These are phyloP conservation scores for Cairneyella variabilis DNA, from an alignment of 495 filamentous ascomycete genomes.

Conservation along the genomic window DNA sequence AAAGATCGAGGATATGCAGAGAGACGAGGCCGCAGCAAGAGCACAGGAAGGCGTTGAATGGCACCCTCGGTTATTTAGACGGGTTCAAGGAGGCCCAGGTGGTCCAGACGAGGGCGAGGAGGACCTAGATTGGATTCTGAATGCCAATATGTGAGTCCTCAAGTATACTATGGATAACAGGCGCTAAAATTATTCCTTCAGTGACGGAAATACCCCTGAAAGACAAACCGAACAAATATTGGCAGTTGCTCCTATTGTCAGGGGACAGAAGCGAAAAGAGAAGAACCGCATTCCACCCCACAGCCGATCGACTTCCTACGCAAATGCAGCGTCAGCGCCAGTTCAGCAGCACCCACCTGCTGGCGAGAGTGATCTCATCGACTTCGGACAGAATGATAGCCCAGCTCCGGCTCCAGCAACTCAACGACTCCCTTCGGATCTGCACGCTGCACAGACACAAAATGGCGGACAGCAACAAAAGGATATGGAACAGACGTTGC, in stretches of 20 bases:
- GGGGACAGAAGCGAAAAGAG: conserved; percentile 55
- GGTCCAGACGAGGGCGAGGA: conserved; percentile 78
- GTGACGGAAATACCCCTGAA: conserved; percentile 64
- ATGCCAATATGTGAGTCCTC: conserved; percentile 71
- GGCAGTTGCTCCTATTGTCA: conserved; percentile 78
- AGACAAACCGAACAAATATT: conserved; percentile 81
- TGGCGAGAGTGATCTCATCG: conserved; percentile 37
- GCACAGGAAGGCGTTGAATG: conserved; percentile 81
- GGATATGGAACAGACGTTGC: conserved; percentile 38
- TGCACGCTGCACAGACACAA: conserved; percentile 9
- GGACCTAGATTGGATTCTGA: conserved; percentile 91
- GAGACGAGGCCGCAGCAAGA: conserved; percentile 81
- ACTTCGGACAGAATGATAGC: conserved; percentile 44
- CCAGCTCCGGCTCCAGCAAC: too few relatives aligned
- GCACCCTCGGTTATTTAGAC: conserved; percentile 80
- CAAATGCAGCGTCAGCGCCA: neutral
- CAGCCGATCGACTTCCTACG: neutral
- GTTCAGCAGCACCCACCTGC: neutral
- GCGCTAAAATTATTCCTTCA: conserved; percentile 36
- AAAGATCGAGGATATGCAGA: conserved; percentile 86
- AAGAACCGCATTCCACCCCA: conserved; percentile 37
- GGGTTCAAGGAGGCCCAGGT: conserved; percentile 65
- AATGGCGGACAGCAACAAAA: conserved; percentile 22
- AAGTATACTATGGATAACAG: neutral
- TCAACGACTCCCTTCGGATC: conserved; percentile 10